Conservation (phyloP, 148 eudicot species). For the Rhododendron ferrugineum region DNA sequence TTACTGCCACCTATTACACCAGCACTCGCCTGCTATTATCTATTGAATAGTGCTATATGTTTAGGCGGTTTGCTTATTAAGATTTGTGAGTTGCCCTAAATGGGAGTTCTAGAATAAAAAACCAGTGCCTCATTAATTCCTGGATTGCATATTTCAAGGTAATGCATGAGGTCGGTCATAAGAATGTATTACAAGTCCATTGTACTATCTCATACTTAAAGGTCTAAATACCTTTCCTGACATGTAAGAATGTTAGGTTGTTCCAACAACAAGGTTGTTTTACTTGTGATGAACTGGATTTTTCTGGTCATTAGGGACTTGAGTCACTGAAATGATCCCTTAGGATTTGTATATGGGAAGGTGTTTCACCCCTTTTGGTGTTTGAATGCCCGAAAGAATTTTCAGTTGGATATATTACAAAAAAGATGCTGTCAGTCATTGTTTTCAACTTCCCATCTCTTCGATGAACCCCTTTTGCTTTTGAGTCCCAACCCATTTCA, state of each 20-base stretch:
- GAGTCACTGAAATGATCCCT: not conserved
- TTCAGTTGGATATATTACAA: not conserved
- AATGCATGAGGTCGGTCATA: not conserved
- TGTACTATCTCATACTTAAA: not conserved
- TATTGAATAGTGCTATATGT: not conserved
- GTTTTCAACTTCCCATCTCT: not conserved
- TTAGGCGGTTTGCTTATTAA: not conserved
- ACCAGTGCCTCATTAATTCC: not conserved
- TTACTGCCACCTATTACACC: not conserved
- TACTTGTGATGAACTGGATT: not conserved
- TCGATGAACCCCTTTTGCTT: not conserved
- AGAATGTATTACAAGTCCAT: not conserved
- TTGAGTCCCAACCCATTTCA: not conserved
- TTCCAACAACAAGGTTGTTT: not conserved
- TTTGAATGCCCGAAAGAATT: not conserved
- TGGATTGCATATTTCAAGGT: not conserved
- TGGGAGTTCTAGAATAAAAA: not conserved
- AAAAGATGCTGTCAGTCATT: not conserved
- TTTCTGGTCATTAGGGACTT: not conserved
- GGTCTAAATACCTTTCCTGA: not conserved
- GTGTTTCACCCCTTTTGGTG: not conserved
- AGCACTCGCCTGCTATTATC: not conserved
- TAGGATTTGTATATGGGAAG: not conserved
- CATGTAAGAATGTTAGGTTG: not conserved
- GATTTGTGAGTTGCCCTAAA: not conserved